These are phyloP conservation scores for Diddensiella transvaalensis DNA, from an alignment of 805 yeast genomes.

Conservation along the genomic window DNA sequence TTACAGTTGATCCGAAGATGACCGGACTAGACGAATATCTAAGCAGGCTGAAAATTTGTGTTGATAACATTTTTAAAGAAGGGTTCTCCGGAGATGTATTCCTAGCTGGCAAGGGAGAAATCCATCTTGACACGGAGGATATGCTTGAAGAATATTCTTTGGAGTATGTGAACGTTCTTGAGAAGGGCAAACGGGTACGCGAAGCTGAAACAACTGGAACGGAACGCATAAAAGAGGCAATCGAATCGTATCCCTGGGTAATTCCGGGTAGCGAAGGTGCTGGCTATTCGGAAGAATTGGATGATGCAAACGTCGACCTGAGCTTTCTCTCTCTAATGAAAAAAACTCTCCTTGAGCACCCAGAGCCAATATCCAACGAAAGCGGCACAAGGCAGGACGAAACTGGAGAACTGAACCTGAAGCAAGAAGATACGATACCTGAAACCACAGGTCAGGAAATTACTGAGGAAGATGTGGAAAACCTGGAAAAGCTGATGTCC, in stretches of 20 bases:
- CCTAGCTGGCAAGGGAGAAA: slow-evolving; percentile 21
- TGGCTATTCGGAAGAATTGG: slow-evolving; percentile 14
- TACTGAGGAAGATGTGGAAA: slow-evolving; percentile 24
- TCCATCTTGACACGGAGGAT: slow-evolving; percentile 14
- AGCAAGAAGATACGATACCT: too few species aligned
- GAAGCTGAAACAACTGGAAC: slow-evolving; percentile 18
- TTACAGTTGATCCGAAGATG: slow-evolving; percentile 26
- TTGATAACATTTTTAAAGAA: slow-evolving; percentile 23
- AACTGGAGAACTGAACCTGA: too few species aligned
- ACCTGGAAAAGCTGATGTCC: slow-evolving; percentile 29
- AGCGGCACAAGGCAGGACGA: too few species aligned
- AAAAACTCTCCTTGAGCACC: neutral
- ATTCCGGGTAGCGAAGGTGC: slow-evolving; percentile 16
- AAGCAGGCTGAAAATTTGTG: slow-evolving; percentile 19
- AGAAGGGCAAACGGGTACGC: slow-evolving; percentile 22
- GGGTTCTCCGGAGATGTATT: slow-evolving; percentile 27
- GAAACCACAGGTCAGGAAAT: too few species aligned
- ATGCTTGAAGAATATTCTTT: slow-evolving; percentile 27
- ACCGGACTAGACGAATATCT: slow-evolving; percentile 14
- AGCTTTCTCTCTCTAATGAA: neutral
- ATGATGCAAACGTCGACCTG: neutral
- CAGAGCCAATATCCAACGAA: neutral
- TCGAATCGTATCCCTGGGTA: slow-evolving; percentile 25
- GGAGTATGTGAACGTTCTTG: slow-evolving; percentile 24
- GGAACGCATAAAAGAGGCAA: slow-evolving; percentile 29